Percentiles rank a stretch among this genome's conserved stretches.
Conservation (phyloP, 371 early-diverging fungal genomes). For the Mucor piriformis region DNA sequence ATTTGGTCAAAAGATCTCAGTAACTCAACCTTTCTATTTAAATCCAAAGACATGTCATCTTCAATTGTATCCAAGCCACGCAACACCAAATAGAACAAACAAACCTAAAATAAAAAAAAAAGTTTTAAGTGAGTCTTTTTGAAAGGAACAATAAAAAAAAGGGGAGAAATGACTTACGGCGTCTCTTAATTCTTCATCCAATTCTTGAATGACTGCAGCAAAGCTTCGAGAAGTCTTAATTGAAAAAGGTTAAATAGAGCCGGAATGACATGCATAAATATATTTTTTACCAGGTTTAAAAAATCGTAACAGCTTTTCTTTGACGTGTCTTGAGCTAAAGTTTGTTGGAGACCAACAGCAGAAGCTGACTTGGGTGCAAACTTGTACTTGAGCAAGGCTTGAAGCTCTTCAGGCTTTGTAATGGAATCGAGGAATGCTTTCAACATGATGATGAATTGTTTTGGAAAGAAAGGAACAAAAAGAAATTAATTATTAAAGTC, state of each 20-base stretch:
- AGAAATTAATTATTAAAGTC: slow-evolving; percentile 3
- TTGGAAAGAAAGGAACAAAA: slow-evolving; percentile 6
- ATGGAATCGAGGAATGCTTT: slow-evolving; percentile 64
- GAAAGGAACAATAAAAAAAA: not conserved
- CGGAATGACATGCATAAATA: not conserved
- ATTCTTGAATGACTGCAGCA: slow-evolving; percentile 92
- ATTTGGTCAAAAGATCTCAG: slow-evolving; percentile 81
- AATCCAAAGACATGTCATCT: slow-evolving; percentile 93
- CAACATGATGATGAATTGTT: slow-evolving; percentile 15
- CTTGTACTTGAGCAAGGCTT: slow-evolving; percentile 79
- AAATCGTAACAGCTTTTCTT: slow-evolving; percentile 86
- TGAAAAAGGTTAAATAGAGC: not conserved
- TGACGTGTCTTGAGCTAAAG: slow-evolving; percentile 54
- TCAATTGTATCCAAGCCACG: slow-evolving; percentile 97
- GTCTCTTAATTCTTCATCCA: slow-evolving; percentile 87
- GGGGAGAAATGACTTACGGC: slow-evolving; percentile 53
- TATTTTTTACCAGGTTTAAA: slow-evolving; percentile 63
- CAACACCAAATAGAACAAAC: slow-evolving; percentile 92
- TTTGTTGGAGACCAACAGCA: slow-evolving; percentile 50
- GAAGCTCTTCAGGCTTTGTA: slow-evolving; percentile 84
- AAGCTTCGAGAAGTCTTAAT: slow-evolving; percentile 90
- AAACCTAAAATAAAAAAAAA: slow-evolving; percentile 47
- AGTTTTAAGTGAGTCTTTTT: not conserved
- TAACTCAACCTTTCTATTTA: slow-evolving; percentile 75
- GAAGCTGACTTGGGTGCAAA: slow-evolving; percentile 62